A percentile compares a stretch with the other conserved stretches of the same genome.
These are phyloP conservation scores for Ophiostoma piceae DNA, from an alignment of 2,329 filamentous ascomycete species.

Conservation along the genomic window DNA sequence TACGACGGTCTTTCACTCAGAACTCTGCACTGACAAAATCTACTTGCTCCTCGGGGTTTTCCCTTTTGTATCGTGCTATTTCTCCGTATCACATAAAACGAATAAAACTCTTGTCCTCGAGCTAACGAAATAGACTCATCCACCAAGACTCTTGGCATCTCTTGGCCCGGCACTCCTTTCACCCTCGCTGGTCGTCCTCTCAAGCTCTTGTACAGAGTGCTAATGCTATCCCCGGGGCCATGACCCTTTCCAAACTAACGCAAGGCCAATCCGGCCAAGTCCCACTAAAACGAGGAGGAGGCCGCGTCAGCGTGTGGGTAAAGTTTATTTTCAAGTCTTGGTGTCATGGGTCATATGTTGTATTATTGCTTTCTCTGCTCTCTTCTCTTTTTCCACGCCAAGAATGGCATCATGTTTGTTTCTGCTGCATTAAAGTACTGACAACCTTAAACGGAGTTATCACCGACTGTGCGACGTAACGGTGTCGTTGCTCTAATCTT, in stretches of 20 bases:
- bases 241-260: slow-evolving; percentile 14
- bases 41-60: background rate
- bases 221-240: slow-evolving; percentile 18
- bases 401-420: slow-evolving; percentile 13
- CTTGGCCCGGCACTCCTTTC: slow-evolving; percentile 19
- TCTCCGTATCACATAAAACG: slow-evolving; percentile 16
- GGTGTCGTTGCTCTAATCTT: background rate
- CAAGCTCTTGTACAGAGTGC: background rate
- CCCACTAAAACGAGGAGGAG: slow-evolving; percentile 23
- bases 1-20: background rate
- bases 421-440: background rate
- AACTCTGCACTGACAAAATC: background rate
- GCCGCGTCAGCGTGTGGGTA: slow-evolving; percentile 27
- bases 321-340: slow-evolving; percentile 7
- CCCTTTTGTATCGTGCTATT: slow-evolving; percentile 11
- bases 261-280: slow-evolving; percentile 7
- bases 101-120: background rate
- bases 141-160: slow-evolving; percentile 22
- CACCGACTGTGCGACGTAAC: slow-evolving; percentile 1
- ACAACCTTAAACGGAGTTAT: slow-evolving; percentile 11
- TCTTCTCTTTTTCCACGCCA: background rate
- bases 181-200: background rate
- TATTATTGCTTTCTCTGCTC: background rate
- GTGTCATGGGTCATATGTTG: background rate
- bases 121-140: slow-evolving; percentile 23